These are phyloP conservation scores for Rhamnella rubrinervis DNA, from an alignment of 331 rosid species.

Conservation along the genomic window DNA sequence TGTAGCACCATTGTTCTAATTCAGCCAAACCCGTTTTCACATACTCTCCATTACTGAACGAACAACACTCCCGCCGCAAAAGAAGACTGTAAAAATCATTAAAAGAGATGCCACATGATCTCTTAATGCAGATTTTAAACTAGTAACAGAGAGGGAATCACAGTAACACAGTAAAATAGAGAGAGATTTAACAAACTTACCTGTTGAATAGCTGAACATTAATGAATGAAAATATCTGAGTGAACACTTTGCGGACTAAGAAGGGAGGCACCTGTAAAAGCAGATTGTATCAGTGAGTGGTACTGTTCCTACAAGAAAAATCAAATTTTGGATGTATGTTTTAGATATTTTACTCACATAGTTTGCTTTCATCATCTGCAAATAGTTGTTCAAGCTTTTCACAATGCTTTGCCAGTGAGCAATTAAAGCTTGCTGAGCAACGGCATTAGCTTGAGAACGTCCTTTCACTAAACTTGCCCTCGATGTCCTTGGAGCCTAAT, in stretches of 20 bases:
- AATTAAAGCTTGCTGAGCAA: slow-evolving; percentile 92
- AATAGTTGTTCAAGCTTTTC: slow-evolving; percentile 64
- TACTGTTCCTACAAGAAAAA: slow-evolving; percentile 3
- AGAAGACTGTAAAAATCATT: slow-evolving; percentile 65
- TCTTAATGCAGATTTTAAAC: not conserved
- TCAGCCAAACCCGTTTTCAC: slow-evolving; percentile 92
- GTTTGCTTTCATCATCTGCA: slow-evolving; percentile 89
- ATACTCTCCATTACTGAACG: slow-evolving; percentile 95
- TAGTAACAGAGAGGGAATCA: not conserved
- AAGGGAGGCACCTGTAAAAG: slow-evolving; percentile 79
- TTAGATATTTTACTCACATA: slow-evolving; percentile 51
- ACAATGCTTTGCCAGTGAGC: slow-evolving; percentile 99
- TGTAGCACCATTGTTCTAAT: slow-evolving; percentile 84
- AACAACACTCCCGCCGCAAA: slow-evolving; percentile 97
- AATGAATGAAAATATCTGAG: slow-evolving; percentile 93
- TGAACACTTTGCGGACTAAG: slow-evolving; percentile 88
- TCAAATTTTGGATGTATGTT: slow-evolving; percentile 14
- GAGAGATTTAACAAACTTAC: slow-evolving; percentile 34
- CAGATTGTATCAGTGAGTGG: slow-evolving; percentile 24
- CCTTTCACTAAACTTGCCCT: slow-evolving; percentile 90
- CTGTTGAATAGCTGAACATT: slow-evolving; percentile 93
- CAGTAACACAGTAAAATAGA: not conserved
- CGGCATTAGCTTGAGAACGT: slow-evolving; percentile 88
- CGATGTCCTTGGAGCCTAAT: slow-evolving; percentile 92
- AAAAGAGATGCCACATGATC: slow-evolving; percentile 12